Evolutionary conservation across 106 monocot genomes (phyloP).

Genomic region (Triglochin maritima): DNA sequence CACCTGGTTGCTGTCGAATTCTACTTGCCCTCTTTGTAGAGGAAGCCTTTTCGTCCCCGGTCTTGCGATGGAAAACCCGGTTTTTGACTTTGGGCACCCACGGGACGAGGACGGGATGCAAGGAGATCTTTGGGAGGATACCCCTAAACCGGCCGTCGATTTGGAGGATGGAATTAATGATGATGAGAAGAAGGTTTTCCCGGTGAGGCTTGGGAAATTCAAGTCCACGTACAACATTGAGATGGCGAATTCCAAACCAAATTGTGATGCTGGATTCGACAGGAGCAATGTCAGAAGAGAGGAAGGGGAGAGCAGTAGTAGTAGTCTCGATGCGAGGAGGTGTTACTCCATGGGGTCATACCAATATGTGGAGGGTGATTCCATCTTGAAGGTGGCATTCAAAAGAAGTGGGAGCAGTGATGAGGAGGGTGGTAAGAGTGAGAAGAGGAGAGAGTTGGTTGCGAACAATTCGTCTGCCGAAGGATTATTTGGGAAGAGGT

Average conservation of each 20-base stretch:
- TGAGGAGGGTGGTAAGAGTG: constrained; percentile 10
- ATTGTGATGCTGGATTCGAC: background rate
- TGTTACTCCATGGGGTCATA: constrained; percentile 93
- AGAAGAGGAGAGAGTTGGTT: constrained; percentile 4
- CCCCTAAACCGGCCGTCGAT: constrained; percentile 11
- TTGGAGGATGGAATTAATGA: constrained; percentile 26
- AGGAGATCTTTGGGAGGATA: constrained; percentile 7
- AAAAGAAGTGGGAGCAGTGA: constrained; percentile 8
- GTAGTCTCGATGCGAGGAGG: constrained; percentile 78
- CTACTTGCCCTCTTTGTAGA: constrained; percentile 88
- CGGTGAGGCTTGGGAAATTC: constrained; percentile 85
- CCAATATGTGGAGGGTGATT: constrained; percentile 69
- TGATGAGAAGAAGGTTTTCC: constrained; percentile 52
- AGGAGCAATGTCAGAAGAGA: constrained; percentile 18
- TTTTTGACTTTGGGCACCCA: constrained; percentile 48
- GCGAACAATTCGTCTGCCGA: constrained; percentile 2
- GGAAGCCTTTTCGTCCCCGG: constrained; percentile 52
- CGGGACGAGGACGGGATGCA: constrained; percentile 27
- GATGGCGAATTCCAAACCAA: background rate
- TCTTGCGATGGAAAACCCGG: constrained; percentile 43
- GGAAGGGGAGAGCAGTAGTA: constrained; percentile 66
- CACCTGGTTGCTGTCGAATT: constrained; percentile 88
- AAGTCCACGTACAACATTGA: constrained; percentile 19
- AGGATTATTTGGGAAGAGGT: constrained; percentile 33
- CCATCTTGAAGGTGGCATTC: constrained; percentile 49